Conservation (phyloP, 2,329 filamentous ascomycete species). For the Atkinsonella hypoxylon region DNA sequence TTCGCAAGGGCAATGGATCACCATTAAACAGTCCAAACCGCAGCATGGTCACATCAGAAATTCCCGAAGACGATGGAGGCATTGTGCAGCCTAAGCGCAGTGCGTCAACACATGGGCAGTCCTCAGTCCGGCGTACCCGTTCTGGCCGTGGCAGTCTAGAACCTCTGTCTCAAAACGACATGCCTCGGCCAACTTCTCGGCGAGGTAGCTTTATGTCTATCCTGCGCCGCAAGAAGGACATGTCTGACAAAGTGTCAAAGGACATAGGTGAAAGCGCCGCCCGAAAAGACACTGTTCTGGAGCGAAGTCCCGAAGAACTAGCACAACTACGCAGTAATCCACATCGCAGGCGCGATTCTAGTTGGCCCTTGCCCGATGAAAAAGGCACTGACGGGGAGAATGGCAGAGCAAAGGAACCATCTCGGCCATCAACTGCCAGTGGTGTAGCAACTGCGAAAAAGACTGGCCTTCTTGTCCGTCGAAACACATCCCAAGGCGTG, state of each 20-base stretch:
- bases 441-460: conserved; percentile 13
- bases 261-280: conserved; percentile 45
- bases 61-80: conserved; percentile 48
- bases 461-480: conserved; percentile 22
- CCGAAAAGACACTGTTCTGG: conserved; percentile 48
- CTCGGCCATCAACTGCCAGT: conserved; percentile 24
- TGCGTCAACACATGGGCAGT: conserved; percentile 8
- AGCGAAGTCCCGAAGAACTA: conserved; percentile 44
- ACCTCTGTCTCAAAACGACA: conserved; percentile 11
- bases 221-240: conserved; percentile 49
- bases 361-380: conserved; percentile 22
- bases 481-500: conserved; percentile 24
- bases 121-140: conserved; percentile 25
- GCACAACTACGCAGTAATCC: conserved; percentile 28
- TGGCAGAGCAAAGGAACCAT: conserved; percentile 13
- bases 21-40: background rate
- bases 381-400: conserved; percentile 19
- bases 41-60: conserved; percentile 37
- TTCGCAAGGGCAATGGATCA: conserved; percentile 15
- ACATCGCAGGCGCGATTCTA: conserved; percentile 17
- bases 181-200: conserved; percentile 12
- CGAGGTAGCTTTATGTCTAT: conserved; percentile 44
- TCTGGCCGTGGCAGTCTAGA: conserved; percentile 28
- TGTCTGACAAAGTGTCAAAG: conserved; percentile 40
- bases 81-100: conserved; percentile 11